These are phyloP conservation scores for Gossypium sturtianum DNA, from an alignment of 345 rosid species.

Conservation along the genomic window DNA sequence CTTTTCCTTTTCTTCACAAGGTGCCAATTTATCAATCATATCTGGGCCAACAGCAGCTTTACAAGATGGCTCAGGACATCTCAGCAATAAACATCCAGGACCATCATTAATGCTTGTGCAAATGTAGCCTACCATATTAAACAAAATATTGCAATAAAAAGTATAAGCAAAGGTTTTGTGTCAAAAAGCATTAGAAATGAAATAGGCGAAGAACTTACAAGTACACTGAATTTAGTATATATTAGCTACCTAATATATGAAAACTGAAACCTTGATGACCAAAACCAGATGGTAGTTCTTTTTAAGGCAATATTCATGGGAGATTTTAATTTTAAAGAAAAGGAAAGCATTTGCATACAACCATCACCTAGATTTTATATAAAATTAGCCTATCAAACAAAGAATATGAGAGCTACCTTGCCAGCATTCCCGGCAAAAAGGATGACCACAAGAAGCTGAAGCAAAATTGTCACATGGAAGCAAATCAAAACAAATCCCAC, in stretches of 20 bases:
- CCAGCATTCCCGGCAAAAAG: constrained; percentile 87
- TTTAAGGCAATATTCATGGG: neutral
- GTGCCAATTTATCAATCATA: constrained; percentile 60
- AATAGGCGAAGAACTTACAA: neutral
- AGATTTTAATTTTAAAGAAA: neutral
- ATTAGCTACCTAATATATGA: neutral
- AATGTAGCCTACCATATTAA: constrained; percentile 56
- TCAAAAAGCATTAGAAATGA: neutral
- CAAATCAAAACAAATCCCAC: constrained; percentile 88
- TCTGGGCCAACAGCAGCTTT: constrained; percentile 67
- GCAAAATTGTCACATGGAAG: constrained; percentile 35
- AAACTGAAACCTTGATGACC: neutral
- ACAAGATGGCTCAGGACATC: constrained; percentile 91
- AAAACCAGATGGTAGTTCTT: neutral
- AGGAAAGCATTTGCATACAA: neutral
- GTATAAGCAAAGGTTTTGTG: neutral
- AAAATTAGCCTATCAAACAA: neutral
- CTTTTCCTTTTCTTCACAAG: constrained; percentile 64
- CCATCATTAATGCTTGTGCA: constrained; percentile 72
- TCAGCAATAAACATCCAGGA: constrained; percentile 84
- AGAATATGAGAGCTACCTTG: constrained; percentile 43
- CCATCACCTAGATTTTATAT: neutral
- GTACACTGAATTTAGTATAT: neutral
- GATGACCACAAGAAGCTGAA: constrained; percentile 93
- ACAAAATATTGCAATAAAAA: constrained; percentile 1